Evolutionary conservation across 2,329 filamentous ascomycete species (phyloP).

Genomic region (Fusarium udum): DNA sequence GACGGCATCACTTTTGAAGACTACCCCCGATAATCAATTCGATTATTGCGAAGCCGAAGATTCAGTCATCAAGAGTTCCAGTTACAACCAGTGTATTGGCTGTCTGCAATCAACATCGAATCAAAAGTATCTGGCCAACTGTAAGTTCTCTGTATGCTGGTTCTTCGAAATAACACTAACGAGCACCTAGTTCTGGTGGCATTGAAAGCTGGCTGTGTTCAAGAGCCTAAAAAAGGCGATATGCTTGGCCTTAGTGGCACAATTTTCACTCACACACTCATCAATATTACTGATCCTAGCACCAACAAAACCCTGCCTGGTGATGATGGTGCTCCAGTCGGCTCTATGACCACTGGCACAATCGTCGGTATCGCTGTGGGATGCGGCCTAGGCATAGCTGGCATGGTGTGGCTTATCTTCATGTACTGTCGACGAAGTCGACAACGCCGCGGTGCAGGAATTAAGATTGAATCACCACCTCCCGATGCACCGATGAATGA

Average conservation of each 20-base stretch:
- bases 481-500: conserved; percentile 23
- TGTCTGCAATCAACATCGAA: conserved; percentile 55
- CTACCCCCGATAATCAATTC: conserved; percentile 34
- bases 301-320: conserved; percentile 43
- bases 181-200: conserved; percentile 55
- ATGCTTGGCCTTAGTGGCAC: conserved; percentile 54
- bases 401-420: conserved; percentile 55
- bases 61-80: conserved; percentile 44
- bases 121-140: conserved; percentile 59
- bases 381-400: conserved; percentile 54
- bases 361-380: conserved; percentile 64
- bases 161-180: too few relatives aligned
- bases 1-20: conserved; percentile 37
- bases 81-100: conserved; percentile 51
- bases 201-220: conserved; percentile 58
- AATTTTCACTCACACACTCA: conserved; percentile 50
- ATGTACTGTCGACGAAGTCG: conserved; percentile 56
- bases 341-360: conserved; percentile 56
- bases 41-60: conserved; percentile 55
- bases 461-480: conserved; percentile 21
- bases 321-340: conserved; percentile 33
- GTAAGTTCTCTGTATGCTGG: conserved; percentile 41
- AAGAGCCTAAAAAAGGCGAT: conserved; percentile 52
- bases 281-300: conserved; percentile 54
- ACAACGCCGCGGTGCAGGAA: not conserved